Conservation (phyloP, 345 rosid genomes). For the Eucalyptus globulus region DNA sequence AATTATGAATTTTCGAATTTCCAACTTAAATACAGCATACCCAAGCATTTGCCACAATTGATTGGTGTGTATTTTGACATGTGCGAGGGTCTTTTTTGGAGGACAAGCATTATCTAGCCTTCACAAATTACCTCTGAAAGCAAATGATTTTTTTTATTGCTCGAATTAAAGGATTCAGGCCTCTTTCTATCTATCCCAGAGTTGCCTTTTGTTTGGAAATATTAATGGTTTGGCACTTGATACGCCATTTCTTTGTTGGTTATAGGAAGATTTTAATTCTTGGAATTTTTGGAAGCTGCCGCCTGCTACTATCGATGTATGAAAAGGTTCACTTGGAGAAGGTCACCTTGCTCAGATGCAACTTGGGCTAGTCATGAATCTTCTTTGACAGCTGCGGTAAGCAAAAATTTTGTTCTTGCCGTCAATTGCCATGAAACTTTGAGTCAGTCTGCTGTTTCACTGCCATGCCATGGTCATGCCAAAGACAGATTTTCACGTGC, state of each 20-base stretch:
- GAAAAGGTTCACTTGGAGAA: neutral
- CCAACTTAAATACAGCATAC: neutral
- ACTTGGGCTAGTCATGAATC: neutral
- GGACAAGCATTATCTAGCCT: neutral
- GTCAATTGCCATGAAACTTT: neutral
- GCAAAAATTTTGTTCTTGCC: neutral
- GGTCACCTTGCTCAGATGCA: neutral
- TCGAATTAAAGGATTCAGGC: neutral
- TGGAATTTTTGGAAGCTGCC: slow-evolving; percentile 97
- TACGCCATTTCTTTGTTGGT: neutral
- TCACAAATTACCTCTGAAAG: neutral
- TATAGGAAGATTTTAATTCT: slow-evolving; percentile 82
- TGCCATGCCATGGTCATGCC: neutral
- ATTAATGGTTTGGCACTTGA: neutral
- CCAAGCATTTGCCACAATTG: neutral
- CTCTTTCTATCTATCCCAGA: neutral
- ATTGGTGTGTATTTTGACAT: neutral
- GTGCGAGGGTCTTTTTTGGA: neutral
- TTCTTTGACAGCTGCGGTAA: neutral
- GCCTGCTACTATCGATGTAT: slow-evolving; percentile 30
- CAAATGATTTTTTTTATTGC: neutral
- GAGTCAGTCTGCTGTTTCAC: neutral
- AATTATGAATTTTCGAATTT: neutral
- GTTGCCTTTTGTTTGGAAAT: neutral
- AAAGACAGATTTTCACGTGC: neutral